Percentiles rank a stretch among this genome's conserved stretches.
Conservation (phyloP, 805 yeast species). For the Kodamaea jinghongensis region DNA sequence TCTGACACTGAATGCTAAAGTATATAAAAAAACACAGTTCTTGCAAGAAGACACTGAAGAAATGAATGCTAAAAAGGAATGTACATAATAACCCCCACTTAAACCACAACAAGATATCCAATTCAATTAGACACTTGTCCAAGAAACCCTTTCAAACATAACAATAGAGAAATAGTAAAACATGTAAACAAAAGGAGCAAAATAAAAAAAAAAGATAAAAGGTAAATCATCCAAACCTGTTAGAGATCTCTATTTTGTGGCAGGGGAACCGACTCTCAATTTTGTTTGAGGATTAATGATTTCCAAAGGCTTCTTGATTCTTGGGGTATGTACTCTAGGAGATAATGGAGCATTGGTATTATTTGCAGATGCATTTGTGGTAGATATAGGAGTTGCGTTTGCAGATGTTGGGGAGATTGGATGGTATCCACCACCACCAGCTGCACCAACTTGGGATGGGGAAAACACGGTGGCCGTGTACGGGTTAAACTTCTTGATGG, state of each 20-base stretch:
- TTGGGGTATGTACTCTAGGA: slow-evolving; percentile 53
- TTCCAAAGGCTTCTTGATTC: slow-evolving; percentile 58
- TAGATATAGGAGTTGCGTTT: background rate
- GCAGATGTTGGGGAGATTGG: slow-evolving; percentile 20
- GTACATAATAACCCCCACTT: slow-evolving; percentile 1
- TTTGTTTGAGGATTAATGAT: slow-evolving; percentile 64
- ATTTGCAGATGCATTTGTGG: background rate
- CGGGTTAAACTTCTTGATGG: slow-evolving; percentile 58
- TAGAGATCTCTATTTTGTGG: slow-evolving; percentile 3
- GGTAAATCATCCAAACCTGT: background rate
- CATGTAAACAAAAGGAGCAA: background rate
- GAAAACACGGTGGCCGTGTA: slow-evolving; percentile 63
- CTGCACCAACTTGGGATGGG: slow-evolving; percentile 45
- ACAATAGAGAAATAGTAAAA: background rate
- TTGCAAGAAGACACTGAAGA: slow-evolving; percentile 2
- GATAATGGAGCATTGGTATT: slow-evolving; percentile 17
- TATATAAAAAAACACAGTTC: slow-evolving; percentile 1
- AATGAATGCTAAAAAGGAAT: slow-evolving; percentile 4
- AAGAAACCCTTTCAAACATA: background rate
- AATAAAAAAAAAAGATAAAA: background rate
- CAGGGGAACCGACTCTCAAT: slow-evolving; percentile 53
- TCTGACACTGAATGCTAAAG: background rate
- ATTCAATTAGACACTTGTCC: slow-evolving; percentile 2
- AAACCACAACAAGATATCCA: slow-evolving; percentile 3
- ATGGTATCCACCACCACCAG: too few species aligned